These are phyloP conservation scores for Cladosporium phlei DNA, from an alignment of 2,329 filamentous ascomycete species.

Conservation along the genomic window DNA sequence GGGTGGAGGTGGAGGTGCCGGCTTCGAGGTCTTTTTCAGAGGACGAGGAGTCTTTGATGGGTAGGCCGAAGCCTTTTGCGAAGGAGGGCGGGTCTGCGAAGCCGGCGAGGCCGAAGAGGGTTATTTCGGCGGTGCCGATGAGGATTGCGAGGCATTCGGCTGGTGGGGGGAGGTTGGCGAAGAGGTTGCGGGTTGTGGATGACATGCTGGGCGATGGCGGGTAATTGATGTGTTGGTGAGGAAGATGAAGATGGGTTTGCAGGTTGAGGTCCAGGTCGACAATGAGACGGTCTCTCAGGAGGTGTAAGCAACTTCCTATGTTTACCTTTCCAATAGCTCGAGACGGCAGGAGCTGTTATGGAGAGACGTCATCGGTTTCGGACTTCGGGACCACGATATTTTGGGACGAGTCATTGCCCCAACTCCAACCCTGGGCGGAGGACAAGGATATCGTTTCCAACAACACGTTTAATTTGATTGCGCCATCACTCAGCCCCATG, in stretches of 20 bases:
- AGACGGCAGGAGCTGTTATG: too few relatives aligned
- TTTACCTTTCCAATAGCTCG: too few relatives aligned
- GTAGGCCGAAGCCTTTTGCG: slow-evolving; percentile 32
- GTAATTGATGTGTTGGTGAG: not conserved
- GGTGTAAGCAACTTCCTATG: too few relatives aligned
- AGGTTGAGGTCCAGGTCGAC: too few relatives aligned
- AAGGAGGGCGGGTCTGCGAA: slow-evolving; percentile 31
- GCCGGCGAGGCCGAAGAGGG: slow-evolving; percentile 32
- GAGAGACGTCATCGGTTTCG: too few relatives aligned
- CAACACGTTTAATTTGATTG: too few relatives aligned
- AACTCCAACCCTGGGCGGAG: too few relatives aligned
- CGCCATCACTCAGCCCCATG: too few relatives aligned
- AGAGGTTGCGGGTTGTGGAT: slow-evolving; percentile 16
- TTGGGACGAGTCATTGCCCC: too few relatives aligned
- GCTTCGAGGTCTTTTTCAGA: not conserved
- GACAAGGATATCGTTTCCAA: too few relatives aligned
- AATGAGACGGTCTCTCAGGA: too few relatives aligned
- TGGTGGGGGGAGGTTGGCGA: slow-evolving; percentile 29
- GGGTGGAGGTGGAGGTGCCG: not conserved
- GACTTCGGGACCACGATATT: too few relatives aligned
- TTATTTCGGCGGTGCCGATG: slow-evolving; percentile 29
- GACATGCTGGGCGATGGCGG: not conserved
- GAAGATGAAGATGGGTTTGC: not conserved
- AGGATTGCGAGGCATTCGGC: slow-evolving; percentile 34
- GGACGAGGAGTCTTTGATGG: slow-evolving; percentile 16